A percentile compares a stretch with the other conserved stretches of the same genome.
These are phyloP conservation scores for Arthrobotrys iridis DNA, from an alignment of 2,329 filamentous ascomycete species.

Conservation along the genomic window DNA sequence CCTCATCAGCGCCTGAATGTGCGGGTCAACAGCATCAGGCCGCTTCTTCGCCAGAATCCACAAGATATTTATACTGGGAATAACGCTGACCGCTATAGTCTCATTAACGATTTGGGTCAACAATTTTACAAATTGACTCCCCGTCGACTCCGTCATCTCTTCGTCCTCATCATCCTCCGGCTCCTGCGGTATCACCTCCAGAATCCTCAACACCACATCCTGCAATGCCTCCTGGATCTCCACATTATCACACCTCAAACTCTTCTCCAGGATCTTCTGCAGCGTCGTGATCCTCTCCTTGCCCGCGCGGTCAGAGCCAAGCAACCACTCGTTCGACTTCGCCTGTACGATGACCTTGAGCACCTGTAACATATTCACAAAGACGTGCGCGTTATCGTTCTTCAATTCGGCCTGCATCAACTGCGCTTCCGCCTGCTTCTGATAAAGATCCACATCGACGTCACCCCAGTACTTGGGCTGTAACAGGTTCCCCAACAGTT, in stretches of 20 bases:
- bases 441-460: constrained; percentile 88
- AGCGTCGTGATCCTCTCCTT: constrained; percentile 70
- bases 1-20: constrained; percentile 90
- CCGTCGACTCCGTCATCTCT: constrained; percentile 76
- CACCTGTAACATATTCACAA: constrained; percentile 93
- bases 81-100: constrained; percentile 80
- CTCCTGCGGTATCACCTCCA: constrained; percentile 87
- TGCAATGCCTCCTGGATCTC: constrained; percentile 89
- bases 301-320: constrained; percentile 67
- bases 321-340: constrained; percentile 89
- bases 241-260: constrained; percentile 84
- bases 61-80: constrained; percentile 89
- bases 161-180: constrained; percentile 83
- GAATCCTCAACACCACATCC: constrained; percentile 80
- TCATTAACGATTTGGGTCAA: constrained; percentile 88
- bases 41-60: constrained; percentile 90
- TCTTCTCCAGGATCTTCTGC: constrained; percentile 89
- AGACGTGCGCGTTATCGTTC: constrained; percentile 69
- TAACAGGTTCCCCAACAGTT: constrained; percentile 82
- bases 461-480: constrained; percentile 91
- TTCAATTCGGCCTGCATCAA: constrained; percentile 85
- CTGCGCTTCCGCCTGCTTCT: constrained; percentile 78
- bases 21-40: constrained; percentile 86
- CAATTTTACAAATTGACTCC: constrained; percentile 86
- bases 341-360: constrained; percentile 87